These are phyloP conservation scores for Aspergillus pseudoterreus DNA, from an alignment of 2,329 filamentous ascomycete genomes.

Conservation along the genomic window DNA sequence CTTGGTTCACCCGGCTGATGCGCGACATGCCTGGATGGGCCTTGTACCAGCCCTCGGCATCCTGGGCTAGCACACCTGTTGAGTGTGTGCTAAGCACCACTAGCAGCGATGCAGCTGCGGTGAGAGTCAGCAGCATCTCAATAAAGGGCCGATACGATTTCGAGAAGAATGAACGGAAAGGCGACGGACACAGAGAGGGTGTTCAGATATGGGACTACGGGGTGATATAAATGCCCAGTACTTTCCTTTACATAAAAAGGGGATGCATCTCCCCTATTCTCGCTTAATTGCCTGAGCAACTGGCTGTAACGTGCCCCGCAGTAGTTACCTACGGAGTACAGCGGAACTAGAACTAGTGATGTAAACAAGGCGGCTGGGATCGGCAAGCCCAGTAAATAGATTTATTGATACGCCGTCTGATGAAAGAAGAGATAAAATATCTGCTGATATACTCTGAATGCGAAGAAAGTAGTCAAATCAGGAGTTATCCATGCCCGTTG, in stretches of 20 bases:
- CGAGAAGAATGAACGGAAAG: neutral
- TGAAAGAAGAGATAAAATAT: neutral
- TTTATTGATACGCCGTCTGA: neutral
- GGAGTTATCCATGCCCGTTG: too few species aligned
- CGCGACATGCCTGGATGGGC: slow-evolving; percentile 10
- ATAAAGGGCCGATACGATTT: neutral
- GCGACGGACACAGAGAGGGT: neutral
- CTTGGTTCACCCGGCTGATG: slow-evolving; percentile 11
- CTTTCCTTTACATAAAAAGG: neutral
- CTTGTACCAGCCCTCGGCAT: slow-evolving; percentile 8
- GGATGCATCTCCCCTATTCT: neutral
- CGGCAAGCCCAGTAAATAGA: neutral
- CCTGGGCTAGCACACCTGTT: neutral
- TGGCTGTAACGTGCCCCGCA: neutral
- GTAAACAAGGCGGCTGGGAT: neutral
- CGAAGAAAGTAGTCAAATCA: neutral
- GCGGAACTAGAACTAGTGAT: neutral
- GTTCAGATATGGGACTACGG: neutral
- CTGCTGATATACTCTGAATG: neutral
- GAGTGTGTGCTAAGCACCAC: neutral
- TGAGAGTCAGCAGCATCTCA: neutral
- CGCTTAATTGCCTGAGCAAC: neutral
- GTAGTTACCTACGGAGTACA: too few species aligned
- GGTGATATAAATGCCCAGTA: neutral
- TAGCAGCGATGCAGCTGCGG: neutral